Evolutionary conservation across 2,329 filamentous ascomycete genomes (phyloP).

Genomic region (Leptographium radiaticola): DNA sequence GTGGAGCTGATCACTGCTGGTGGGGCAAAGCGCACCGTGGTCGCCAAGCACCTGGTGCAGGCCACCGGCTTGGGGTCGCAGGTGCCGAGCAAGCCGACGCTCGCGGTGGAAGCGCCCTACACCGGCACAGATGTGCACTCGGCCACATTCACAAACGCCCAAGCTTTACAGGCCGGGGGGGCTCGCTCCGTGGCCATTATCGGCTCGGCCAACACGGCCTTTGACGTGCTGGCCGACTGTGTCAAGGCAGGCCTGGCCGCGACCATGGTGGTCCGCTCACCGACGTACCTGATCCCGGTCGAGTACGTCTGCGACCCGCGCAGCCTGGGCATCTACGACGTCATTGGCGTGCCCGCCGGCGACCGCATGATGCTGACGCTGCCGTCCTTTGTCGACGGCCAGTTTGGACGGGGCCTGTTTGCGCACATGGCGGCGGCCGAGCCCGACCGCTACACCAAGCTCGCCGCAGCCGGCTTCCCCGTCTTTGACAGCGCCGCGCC

Average conservation of each 20-base stretch:
- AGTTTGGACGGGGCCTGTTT: neutral
- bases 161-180: neutral
- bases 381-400: constrained; percentile 1
- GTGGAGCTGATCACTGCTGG: neutral
- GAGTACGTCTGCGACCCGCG: constrained; percentile 1
- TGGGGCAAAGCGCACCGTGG: neutral
- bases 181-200: neutral
- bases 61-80: constrained; percentile 2
- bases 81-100: neutral
- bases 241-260: neutral
- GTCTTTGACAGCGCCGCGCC: neutral
- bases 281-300: neutral
- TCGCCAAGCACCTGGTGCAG: constrained; percentile 1
- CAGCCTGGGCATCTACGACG: constrained; percentile 2
- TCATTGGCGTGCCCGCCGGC: neutral
- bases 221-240: constrained; percentile 3
- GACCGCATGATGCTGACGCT: constrained; percentile 1
- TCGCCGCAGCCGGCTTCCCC: neutral
- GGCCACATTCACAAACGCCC: neutral
- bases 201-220: constrained; percentile 5
- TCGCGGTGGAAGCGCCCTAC: neutral
- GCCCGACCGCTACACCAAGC: constrained; percentile 1
- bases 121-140: neutral
- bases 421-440: neutral
- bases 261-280: constrained; percentile 2